phyloP scores from a whole-genome alignment of 805 yeast species.

The Kodamaea laetipori region DNA sequence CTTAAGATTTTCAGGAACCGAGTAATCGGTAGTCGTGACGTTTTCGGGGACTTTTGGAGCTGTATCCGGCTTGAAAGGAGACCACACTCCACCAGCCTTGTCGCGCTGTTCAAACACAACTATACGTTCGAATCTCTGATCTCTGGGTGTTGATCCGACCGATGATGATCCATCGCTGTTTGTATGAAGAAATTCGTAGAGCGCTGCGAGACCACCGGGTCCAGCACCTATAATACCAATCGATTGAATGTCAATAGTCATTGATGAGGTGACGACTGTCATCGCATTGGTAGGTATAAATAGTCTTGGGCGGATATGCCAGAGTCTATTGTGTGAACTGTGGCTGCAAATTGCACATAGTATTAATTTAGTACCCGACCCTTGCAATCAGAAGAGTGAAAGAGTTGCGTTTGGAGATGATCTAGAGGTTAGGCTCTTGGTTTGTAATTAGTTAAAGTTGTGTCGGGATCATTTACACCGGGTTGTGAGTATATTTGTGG shows the following conservation, averaged over 20 bases:
- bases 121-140: conserved; percentile 31
- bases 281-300: not conserved
- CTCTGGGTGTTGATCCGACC: conserved; percentile 19
- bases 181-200: conserved; percentile 33
- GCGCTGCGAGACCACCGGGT: conserved; percentile 54
- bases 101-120: conserved; percentile 48
- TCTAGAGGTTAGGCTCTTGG: too few relatives aligned
- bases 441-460: too few relatives aligned
- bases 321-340: conserved; percentile 4
- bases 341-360: conserved; percentile 9
- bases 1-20: conserved; percentile 36
- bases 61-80: conserved; percentile 20
- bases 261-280: not conserved
- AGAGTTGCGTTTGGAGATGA: too few relatives aligned
- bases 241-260: conserved; percentile 22
- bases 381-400: not conserved
- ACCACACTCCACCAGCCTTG: conserved; percentile 51
- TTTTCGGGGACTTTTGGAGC: conserved; percentile 34
- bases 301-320: not conserved
- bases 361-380: too few relatives aligned
- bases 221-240: conserved; percentile 80
- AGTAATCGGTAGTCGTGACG: conserved; percentile 28
- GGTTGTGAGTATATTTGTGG: too few relatives aligned
- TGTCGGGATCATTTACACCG: too few relatives aligned
- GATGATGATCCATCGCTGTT: conserved; percentile 26